Conservation (phyloP, 2,329 filamentous ascomycete genomes). For the Xylaria sp. region DNA sequence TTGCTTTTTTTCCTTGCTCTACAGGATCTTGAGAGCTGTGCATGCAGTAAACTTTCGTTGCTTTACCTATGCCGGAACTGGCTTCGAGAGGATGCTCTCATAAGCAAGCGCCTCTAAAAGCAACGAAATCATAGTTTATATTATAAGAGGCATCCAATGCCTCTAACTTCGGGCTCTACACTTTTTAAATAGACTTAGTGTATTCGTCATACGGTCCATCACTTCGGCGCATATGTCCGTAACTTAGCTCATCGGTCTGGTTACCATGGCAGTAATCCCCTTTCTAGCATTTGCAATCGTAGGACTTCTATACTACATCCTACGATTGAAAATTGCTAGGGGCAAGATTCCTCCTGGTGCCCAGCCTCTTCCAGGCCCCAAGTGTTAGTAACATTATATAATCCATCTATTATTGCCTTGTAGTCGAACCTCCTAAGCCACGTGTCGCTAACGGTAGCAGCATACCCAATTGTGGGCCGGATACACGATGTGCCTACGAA, state of each 20-base stretch:
- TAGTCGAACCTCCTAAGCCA: neutral
- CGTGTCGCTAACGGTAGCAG: conserved; percentile 46
- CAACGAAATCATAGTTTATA: neutral
- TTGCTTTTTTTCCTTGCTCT: conserved; percentile 13
- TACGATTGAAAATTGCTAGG: conserved; percentile 36
- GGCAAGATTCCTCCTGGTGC: conserved; percentile 44
- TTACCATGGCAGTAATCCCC: conserved; percentile 41
- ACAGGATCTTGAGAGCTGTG: conserved; percentile 11
- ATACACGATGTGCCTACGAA: conserved; percentile 58
- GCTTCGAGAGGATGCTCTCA: neutral
- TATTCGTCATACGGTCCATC: conserved; percentile 19
- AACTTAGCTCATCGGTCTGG: conserved; percentile 3
- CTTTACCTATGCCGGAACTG: conserved; percentile 4
- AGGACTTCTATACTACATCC: conserved; percentile 35
- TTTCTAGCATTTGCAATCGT: conserved; percentile 38
- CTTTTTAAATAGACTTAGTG: conserved; percentile 1
- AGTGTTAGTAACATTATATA: conserved; percentile 39
- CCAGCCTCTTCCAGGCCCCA: conserved; percentile 47
- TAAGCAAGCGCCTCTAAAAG: neutral
- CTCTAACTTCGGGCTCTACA: neutral
- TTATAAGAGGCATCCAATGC: conserved; percentile 23
- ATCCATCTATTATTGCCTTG: neutral
- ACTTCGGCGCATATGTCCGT: conserved; percentile 16
- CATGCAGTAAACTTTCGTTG: conserved; percentile 24
- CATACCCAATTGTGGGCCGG: conserved; percentile 57